Evolutionary conservation across 768 basidiomycete genomes (phyloP), one percentile per base, ranked within the genome.

Genomic region (Chiua virens): DNA sequence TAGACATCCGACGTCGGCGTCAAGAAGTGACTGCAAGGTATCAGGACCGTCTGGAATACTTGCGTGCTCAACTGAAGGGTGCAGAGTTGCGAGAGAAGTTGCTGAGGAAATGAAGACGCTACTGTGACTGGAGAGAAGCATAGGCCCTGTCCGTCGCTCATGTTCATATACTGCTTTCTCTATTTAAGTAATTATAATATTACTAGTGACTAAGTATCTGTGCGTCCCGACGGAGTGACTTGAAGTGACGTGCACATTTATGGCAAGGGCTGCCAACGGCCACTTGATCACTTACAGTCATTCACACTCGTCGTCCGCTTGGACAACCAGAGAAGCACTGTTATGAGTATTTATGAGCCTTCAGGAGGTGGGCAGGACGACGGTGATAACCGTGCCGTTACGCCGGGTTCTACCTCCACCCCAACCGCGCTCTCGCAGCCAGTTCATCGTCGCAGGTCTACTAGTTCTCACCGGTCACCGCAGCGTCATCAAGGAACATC

Each of bases 61-160:
- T 92, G 58, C 80, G 86, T 32, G 90, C 90, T 34, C 86, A 87
- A 70, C 64, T 92, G 63, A 91, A 90, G 70, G 86, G 87, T 18
- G 90, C 89, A 2, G 86, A 91, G 71, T 65, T 92, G 61, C 87
- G 87, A 55, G 91, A 92, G 73, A 89, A 89, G 66, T 69, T 92
- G 58, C 57, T 87, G 74, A 82, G 79, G 64, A 85, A 79, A 65
- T 83, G 58, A 74, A 40, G 22, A 28, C 42, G 45, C 17, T 38
- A 30, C 45, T 22, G 45, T 51, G 27, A 28, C 28, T 28, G 17
- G 28, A 44, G 34, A 28, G 23, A n/a, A n/a, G n/a, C n/a, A n/a
- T n/a, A n/a, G n/a, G n/a, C n/a, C n/a, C 35, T 10, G 34, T 17
- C 30, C 44, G 45, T 40, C 58, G 49, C 52, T 56, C 45, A 23